These are phyloP conservation scores for Ascochyta rabiei DNA, from an alignment of 2,329 filamentous ascomycete genomes.

Conservation along the genomic window DNA sequence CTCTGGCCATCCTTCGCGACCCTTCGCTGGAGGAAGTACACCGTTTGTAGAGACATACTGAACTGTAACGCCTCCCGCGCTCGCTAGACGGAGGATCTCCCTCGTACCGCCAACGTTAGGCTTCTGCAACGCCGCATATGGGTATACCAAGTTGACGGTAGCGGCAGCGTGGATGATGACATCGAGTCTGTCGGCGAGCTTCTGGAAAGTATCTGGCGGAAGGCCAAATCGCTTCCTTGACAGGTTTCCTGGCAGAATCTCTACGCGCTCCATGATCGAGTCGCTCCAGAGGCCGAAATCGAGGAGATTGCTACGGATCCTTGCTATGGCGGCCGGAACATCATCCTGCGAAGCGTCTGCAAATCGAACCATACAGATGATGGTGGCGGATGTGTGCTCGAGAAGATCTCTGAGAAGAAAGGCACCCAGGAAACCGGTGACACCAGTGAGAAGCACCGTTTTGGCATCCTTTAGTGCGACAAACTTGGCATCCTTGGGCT, in stretches of 20 bases:
- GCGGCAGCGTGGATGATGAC: constrained; percentile 80
- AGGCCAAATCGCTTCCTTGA: constrained; percentile 72
- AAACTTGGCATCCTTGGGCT: constrained; percentile 60
- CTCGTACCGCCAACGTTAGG: constrained; percentile 81
- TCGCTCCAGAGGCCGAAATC: constrained; percentile 80
- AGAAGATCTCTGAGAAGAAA: constrained; percentile 74
- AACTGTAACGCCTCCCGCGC: constrained; percentile 70
- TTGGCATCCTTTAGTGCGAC: constrained; percentile 68
- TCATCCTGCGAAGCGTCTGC: constrained; percentile 69
- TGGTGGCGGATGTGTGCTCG: constrained; percentile 69
- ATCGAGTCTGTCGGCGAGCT: constrained; percentile 68
- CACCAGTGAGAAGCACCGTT: constrained; percentile 74
- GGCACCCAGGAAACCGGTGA: constrained; percentile 77
- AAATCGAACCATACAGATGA: constrained; percentile 77
- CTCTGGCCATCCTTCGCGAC: constrained; percentile 71
- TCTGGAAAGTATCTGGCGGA: constrained; percentile 67
- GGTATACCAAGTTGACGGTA: constrained; percentile 76
- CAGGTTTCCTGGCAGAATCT: constrained; percentile 76
- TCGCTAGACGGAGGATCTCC: constrained; percentile 74
- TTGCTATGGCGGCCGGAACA: constrained; percentile 69
- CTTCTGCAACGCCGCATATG: constrained; percentile 75
- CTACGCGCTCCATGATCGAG: constrained; percentile 76
- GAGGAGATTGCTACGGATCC: constrained; percentile 76
- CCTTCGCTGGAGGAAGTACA: constrained; percentile 69
- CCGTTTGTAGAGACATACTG: constrained; percentile 84